Percentiles rank a stretch among this genome's conserved stretches.
Evolutionary conservation across 768 basidiomycete genomes (phyloP).

Genomic region (Clitopilus passeckerianus): DNA sequence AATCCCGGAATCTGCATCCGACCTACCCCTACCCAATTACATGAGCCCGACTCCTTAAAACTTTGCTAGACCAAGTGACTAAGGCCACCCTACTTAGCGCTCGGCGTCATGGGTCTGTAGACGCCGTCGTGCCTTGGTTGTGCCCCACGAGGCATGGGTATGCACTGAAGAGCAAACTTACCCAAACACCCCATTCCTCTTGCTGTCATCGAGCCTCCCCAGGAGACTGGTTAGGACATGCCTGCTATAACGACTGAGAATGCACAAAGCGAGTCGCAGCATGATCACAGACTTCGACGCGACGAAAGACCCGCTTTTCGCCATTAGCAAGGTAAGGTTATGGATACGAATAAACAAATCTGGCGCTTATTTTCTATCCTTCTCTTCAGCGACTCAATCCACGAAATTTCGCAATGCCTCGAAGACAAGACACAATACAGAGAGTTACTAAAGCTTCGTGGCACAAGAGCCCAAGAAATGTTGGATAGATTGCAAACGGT

Average conservation of each 20-base stretch:
- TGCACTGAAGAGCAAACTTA: too few species aligned
- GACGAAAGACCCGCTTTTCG: not conserved
- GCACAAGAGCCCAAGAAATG: not conserved
- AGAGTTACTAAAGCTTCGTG: not conserved
- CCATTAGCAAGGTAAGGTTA: not conserved
- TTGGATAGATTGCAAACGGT: not conserved
- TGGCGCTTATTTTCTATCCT: not conserved
- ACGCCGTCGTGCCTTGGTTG: too few species aligned
- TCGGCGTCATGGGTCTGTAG: too few species aligned
- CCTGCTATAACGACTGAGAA: not conserved
- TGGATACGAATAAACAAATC: not conserved
- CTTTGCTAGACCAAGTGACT: too few species aligned
- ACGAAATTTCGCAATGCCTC: not conserved
- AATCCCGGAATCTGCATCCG: too few species aligned
- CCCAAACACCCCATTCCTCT: too few species aligned
- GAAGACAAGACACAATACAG: not conserved
- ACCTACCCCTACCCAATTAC: too few species aligned
- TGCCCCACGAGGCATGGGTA: too few species aligned
- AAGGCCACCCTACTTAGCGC: too few species aligned
- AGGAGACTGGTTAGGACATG: not conserved
- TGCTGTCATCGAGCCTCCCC: too few species aligned
- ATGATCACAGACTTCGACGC: not conserved
- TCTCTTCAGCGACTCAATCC: not conserved
- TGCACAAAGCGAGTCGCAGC: not conserved
- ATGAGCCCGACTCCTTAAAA: too few species aligned